These are phyloP conservation scores for Entomortierella parvispora DNA, from an alignment of 192 early-diverging fungal genomes.

Conservation along the genomic window DNA sequence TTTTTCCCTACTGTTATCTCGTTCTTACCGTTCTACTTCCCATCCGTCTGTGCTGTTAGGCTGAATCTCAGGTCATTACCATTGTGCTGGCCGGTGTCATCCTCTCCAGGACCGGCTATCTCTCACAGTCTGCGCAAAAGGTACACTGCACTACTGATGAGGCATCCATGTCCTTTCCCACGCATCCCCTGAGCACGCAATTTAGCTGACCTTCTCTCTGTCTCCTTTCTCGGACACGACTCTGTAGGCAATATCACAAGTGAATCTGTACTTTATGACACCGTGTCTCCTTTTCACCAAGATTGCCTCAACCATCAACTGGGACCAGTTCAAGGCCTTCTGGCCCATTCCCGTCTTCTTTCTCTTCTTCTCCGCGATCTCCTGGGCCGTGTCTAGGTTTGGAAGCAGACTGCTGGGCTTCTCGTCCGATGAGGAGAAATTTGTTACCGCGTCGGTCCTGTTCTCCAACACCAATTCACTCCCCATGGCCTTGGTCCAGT, in stretches of 20 bases:
- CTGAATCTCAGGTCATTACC: slow-evolving; percentile 39
- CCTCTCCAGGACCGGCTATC: slow-evolving; percentile 41
- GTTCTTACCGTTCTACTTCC: too few relatives aligned
- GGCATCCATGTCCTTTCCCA: background rate
- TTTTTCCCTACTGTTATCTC: too few relatives aligned
- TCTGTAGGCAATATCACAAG: slow-evolving; percentile 57
- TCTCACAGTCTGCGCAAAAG: slow-evolving; percentile 43
- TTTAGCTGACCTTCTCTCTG: background rate
- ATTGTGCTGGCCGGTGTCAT: slow-evolving; percentile 32
- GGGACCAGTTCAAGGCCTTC: slow-evolving; percentile 70
- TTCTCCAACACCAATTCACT: slow-evolving; percentile 81
- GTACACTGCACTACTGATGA: too few relatives aligned
- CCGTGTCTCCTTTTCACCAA: slow-evolving; percentile 81
- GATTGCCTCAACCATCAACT: slow-evolving; percentile 73
- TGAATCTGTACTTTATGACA: slow-evolving; percentile 79
- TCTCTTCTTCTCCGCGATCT: slow-evolving; percentile 39
- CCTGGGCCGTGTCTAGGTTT: slow-evolving; percentile 39
- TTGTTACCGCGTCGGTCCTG: slow-evolving; percentile 69
- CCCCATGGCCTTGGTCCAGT: slow-evolving; percentile 76
- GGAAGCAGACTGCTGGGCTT: slow-evolving; percentile 52
- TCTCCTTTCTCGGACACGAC: background rate
- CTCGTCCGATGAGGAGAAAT: slow-evolving; percentile 61
- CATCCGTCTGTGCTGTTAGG: too few relatives aligned
- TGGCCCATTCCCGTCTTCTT: slow-evolving; percentile 76
- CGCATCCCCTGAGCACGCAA: background rate